Percentiles rank a stretch among this genome's conserved stretches.
Evolutionary conservation across 2,329 filamentous ascomycete species (phyloP).

Genomic region (Balansia obtecta): DNA sequence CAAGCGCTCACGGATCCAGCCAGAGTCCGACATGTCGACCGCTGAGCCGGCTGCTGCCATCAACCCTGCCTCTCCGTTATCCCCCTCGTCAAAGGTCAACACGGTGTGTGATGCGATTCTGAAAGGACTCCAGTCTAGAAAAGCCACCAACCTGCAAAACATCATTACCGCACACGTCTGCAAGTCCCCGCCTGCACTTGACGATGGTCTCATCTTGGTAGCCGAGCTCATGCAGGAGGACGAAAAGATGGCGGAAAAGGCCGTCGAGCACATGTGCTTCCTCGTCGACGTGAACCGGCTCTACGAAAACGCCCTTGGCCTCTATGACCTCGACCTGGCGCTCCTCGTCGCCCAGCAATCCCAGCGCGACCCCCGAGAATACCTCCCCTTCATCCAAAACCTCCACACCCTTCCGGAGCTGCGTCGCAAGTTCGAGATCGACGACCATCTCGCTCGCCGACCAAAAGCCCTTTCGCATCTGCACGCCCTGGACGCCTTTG

Average conservation of each 20-base stretch:
- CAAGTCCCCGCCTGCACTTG: conserved; percentile 81
- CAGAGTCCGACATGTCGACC: conserved; percentile 1
- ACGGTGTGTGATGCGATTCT: conserved; percentile 78
- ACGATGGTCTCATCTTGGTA: conserved; percentile 71
- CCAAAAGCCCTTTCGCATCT: conserved; percentile 69
- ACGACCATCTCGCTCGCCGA: conserved; percentile 70
- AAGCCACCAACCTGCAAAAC: conserved; percentile 65
- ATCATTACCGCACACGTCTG: conserved; percentile 90
- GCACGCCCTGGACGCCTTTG: conserved; percentile 58
- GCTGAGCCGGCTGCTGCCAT: conserved; percentile 8
- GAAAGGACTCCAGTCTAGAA: conserved; percentile 47
- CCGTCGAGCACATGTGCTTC: conserved; percentile 95
- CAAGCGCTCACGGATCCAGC: conserved; percentile 27
- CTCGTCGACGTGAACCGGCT: conserved; percentile 84
- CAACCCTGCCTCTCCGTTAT: conserved; percentile 8
- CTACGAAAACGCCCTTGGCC: conserved; percentile 78
- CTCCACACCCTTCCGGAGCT: conserved; percentile 62
- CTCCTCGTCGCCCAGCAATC: conserved; percentile 89
- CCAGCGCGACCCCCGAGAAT: conserved; percentile 89
- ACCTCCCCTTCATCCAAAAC: conserved; percentile 84
- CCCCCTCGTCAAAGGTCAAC: conserved; percentile 56
- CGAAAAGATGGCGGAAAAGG: conserved; percentile 65
- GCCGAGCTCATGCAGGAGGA: conserved; percentile 59
- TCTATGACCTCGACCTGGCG: conserved; percentile 85
- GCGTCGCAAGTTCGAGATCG: conserved; percentile 70